phyloP scores from a whole-genome alignment of 1,284 basidiomycete species.

The Dichomitus squalens region DNA sequence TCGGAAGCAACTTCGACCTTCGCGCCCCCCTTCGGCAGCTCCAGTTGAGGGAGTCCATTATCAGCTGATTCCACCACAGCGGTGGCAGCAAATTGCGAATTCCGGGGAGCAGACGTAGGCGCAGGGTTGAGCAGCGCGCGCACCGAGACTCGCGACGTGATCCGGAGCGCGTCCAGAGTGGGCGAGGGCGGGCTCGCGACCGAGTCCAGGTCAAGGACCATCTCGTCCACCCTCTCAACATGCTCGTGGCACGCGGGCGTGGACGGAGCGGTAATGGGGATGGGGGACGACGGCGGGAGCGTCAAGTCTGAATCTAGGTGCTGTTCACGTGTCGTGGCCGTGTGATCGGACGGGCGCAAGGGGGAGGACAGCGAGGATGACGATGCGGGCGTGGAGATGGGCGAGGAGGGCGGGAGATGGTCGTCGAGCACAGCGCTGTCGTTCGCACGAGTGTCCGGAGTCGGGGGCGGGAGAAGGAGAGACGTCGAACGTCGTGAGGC shows the following conservation, averaged over 20 bases:
- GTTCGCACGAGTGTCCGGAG: neutral
- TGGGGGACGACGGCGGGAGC: constrained; percentile 18
- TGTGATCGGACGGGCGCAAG: constrained; percentile 1
- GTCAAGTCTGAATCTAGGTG: neutral
- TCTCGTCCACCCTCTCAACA: neutral
- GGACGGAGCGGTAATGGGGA: constrained; percentile 7
- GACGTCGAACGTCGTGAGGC: constrained; percentile 1
- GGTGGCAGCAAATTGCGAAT: no score
- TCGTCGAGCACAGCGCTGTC: constrained; percentile 1
- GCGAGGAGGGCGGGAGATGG: constrained; percentile 15
- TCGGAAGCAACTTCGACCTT: neutral
- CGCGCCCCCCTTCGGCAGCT: no score
- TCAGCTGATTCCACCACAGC: neutral
- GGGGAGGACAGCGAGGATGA: constrained; percentile 14
- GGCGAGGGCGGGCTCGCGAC: constrained; percentile 21
- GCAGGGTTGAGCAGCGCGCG: constrained; percentile 14
- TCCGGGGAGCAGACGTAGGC: neutral
- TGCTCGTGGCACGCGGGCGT: constrained; percentile 1
- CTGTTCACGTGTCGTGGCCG: neutral
- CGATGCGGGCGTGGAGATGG: constrained; percentile 8
- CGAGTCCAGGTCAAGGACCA: constrained; percentile 8
- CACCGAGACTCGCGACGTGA: constrained; percentile 18
- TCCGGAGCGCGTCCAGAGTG: constrained; percentile 18
- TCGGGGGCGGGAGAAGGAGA: neutral
- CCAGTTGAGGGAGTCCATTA: neutral